These are phyloP conservation scores for Naganishia vishniacii DNA, from an alignment of 768 basidiomycete genomes.

Conservation along the genomic window DNA sequence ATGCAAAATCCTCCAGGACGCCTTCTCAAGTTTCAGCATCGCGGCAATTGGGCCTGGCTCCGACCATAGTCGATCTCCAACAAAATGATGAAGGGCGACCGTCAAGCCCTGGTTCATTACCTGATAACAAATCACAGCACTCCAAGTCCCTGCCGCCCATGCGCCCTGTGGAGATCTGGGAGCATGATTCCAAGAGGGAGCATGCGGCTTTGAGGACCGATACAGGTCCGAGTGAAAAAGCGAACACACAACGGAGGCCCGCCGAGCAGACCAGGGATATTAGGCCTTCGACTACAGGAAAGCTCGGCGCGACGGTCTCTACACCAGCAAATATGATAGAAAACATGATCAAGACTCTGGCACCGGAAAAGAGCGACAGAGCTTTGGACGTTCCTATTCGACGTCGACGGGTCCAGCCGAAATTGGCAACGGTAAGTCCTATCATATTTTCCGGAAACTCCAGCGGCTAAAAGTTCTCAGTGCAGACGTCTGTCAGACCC, in stretches of 20 bases:
- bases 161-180: not conserved
- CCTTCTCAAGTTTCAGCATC: not conserved
- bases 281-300: not conserved
- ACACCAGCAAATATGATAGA: conserved; percentile 4
- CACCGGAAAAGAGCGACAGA: not conserved
- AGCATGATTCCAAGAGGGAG: not conserved
- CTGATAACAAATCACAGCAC: not conserved
- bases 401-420: not conserved
- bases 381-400: not conserved
- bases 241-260: not conserved
- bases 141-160: not conserved
- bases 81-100: not conserved
- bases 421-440: not conserved
- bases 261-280: too few species aligned
- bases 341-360: conserved; percentile 16
- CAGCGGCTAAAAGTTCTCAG: not conserved
- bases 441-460: not conserved
- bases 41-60: conserved; percentile 24
- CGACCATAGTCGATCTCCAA: conserved; percentile 22
- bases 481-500: not conserved
- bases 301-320: not conserved
- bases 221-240: not conserved
- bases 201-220: not conserved
- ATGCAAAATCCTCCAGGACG: not conserved
- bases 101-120: too few species aligned